Evolutionary conservation across 2,329 filamentous ascomycete species (phyloP), one percentile per base, ranked within the genome.

Genomic region (Didymella segeticola): DNA sequence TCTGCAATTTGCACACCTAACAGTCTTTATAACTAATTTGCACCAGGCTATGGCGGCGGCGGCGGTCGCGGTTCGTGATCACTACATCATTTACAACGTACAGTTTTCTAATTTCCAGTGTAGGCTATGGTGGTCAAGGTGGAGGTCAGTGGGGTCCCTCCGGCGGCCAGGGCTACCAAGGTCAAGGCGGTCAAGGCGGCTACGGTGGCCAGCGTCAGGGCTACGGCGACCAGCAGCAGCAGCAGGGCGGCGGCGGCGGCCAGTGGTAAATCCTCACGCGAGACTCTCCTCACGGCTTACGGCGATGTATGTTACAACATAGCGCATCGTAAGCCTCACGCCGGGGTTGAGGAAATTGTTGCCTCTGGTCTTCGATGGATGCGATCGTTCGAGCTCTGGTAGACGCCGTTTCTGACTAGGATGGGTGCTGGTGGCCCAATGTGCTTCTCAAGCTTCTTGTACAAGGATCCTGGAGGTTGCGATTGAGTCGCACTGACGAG

Each of bases 401-500:
- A 59, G 61, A 67, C 61, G 53, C 57, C 47, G 52, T 61, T 57
- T 57, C 49, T 54, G 54, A 47, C 56, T 69, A 61, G 60, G 61
- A 62, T 61, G 58, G 64, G 64, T 63, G 62, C 61, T 58, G 62
- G 62, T 56, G 60, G 58, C 50, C 56, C 49, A 49, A 62, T 58
- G 55, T 61, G 63, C 58, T 67, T 66, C 61, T 53, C 34, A 20
- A 46, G 41, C 34, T 48, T 43, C 51, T 33, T 33, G 52, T 60
- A 53, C 63, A 58, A 26, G 31, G 64, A 67, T 55, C 63, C 60
- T 50, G 23, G 29, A 46, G 34, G 25, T 38, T 55, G 41, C 36
- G 41, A 27, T 46, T 69, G 67, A 66, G 63, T 67, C 66, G 65
- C 65, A 67, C 70, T 68, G 66, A 70, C 60, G 69, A 71, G 70